Base-by-base conservation (phyloP, 1,139 yeast genomes). In the Blastobotrys petasosporus region DNA sequence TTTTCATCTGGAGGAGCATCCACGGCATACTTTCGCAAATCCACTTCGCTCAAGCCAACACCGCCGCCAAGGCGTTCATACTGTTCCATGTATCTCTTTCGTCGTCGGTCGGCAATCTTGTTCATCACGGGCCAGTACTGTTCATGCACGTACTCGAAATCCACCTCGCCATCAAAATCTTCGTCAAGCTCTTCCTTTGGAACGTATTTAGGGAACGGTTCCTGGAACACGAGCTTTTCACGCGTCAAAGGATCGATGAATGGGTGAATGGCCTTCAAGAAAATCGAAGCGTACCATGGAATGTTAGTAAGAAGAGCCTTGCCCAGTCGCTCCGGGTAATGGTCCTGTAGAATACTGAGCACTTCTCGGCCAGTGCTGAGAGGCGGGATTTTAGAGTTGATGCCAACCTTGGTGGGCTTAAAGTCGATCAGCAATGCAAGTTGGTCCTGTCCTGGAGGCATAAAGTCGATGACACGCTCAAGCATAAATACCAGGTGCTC, bases 381-480 rank as follows among this genome's bases (percentile, higher is more conserved):
- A 1, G 96, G 88, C 2, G 98, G 98, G 42, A 87, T 76, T 64
- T 85, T 87, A 40, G 77, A 69, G 59, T 66, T 80, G 67, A 62
- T 79, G 67, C 49, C 83, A 20, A 59, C 50, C 69, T 71, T 69
- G 53, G 79, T 77, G 35, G 79, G 82, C 65, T 88, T 86, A 66
- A 90, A 92, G 66, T 92, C 97, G 53, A 90, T 90, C 54, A 92
- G 70, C 46, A 48, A 68, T 1, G 97, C 96, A 44, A 90, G 71
- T 31, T 92, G 84, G 61, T 88, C 97, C 65, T 90, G 97, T 7
- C 97, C 97, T 1, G 88, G 78, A 2, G 97, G 97, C 97, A 90
- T 90, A 64, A 79, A 82, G 61, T 87, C 94, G 46, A 90, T 88
- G 31, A 84, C 92, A 49, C 90, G 74, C 63, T 92, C 98, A 54